Conservation (phyloP, 2,329 filamentous ascomycete species). For the Orbilia oligospora region DNA sequence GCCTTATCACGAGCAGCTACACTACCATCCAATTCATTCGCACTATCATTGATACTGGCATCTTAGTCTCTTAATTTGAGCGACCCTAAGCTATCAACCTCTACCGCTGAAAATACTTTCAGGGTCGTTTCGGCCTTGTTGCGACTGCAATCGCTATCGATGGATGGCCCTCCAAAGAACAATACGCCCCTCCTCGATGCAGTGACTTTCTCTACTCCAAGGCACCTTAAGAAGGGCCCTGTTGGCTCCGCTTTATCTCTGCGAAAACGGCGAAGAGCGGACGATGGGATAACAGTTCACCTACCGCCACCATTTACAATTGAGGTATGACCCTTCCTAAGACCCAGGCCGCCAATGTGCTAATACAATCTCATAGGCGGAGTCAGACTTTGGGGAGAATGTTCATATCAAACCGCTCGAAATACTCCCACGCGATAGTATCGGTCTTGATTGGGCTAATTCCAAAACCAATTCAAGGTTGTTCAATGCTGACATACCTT, state of each 20-base stretch:
- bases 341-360: background rate
- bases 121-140: background rate
- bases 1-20: background rate
- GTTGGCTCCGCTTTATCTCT: constrained; percentile 1
- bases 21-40: background rate
- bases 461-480: constrained; percentile 20
- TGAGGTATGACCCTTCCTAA: constrained; percentile 16
- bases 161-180: constrained; percentile 5
- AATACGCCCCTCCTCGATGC: background rate
- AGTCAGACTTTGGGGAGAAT: constrained; percentile 39
- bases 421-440: constrained; percentile 13
- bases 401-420: constrained; percentile 3
- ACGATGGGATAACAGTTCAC: constrained; percentile 1
- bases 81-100: background rate
- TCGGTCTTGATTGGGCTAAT: constrained; percentile 33
- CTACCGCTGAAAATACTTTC: constrained; percentile 2
- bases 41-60: background rate
- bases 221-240: background rate
- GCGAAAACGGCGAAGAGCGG: constrained; percentile 5
- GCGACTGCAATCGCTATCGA: background rate
- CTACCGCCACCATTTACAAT: constrained; percentile 33
- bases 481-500: constrained; percentile 31
- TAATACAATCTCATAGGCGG: constrained; percentile 20
- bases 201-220: background rate
- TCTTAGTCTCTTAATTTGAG: no score